Base-by-base conservation (phyloP, 139 green algal species). In the Trebouxia sp. region DNA sequence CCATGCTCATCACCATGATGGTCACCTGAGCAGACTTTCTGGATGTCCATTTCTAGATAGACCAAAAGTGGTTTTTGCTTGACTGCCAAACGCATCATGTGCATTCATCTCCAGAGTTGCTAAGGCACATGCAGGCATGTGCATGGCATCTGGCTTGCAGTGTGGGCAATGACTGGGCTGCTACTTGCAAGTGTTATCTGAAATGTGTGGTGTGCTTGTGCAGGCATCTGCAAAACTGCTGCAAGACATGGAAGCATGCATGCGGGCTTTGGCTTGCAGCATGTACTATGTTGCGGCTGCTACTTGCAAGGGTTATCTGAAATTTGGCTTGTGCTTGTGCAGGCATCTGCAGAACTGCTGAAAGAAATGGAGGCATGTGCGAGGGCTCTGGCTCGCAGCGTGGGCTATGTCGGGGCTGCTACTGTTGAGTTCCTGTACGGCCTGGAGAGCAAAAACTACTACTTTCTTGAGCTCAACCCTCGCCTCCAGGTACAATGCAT, bases 381-480 rank as follows among this genome's bases (percentile, higher is more conserved):
- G 1, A 87, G 94, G 24, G 90, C 91, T 6, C 89, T 99, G 79
- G 95, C 95, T 0, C 88, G 90, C 42, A 91, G 85, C n/a, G 96
- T 99, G 24, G 88, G 90, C 62, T 99, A 99, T 83, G 90, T 96
- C 37, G 96, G 96, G 10, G 96, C 93, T 0, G 96, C 96, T 43
- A 99, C 96, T 6, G 94, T 98, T 58, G 96, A 99, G 90, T 99
- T 94, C 84, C 89, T 99, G 75, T 99, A 98, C 85, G 82, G 80
- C 37, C 82, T 98, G 32, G 93, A 97, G 0, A 89, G 86, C 69
- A 35, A 83, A 12, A 84, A 90, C 77, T 98, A 96, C 91, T 98
- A 90, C 90, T 99, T 99, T 87, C 86, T 99, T 86, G 96, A 99
- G 90, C 93, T 99, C 30, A 99, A 99, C 88, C 96, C 96, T 5